Evolutionary conservation across 768 basidiomycete genomes (phyloP).

Genomic region (Candolleomyces eurysporus): DNA sequence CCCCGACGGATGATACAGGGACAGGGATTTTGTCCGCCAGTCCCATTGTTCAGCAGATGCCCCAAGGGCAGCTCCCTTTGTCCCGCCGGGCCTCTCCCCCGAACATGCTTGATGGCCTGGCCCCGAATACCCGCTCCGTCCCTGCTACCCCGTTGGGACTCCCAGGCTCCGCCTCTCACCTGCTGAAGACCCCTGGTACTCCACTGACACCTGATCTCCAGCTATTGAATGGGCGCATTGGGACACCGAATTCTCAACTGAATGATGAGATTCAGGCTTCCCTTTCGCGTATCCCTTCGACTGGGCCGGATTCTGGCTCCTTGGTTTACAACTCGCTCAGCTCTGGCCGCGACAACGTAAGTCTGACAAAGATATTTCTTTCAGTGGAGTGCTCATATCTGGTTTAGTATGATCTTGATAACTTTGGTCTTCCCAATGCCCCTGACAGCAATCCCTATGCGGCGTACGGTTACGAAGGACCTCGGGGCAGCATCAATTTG

Average conservation of each 20-base stretch:
- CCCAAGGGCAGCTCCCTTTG: conserved; percentile 52
- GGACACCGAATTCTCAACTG: conserved; percentile 45
- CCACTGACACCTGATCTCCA: conserved; percentile 64
- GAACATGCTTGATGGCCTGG: conserved; percentile 57
- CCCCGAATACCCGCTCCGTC: conserved; percentile 70
- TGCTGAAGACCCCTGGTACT: conserved; percentile 67
- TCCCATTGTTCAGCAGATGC: conserved; percentile 61
- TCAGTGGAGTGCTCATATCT: conserved; percentile 20
- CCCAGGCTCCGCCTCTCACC: conserved; percentile 43
- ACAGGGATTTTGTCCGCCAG: conserved; percentile 52
- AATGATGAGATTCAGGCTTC: conserved; percentile 59
- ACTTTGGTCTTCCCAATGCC: conserved; percentile 48
- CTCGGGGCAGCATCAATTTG: neutral
- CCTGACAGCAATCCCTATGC: conserved; percentile 39
- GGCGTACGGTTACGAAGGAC: conserved; percentile 10
- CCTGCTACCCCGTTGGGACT: conserved; percentile 76
- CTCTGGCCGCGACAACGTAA: conserved; percentile 57
- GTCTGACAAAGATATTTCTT: conserved; percentile 11
- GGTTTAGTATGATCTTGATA: conserved; percentile 56
- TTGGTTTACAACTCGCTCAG: conserved; percentile 56
- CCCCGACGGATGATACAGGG: conserved; percentile 50
- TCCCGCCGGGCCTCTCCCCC: conserved; percentile 79
- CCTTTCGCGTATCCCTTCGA: conserved; percentile 61
- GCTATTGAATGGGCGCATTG: conserved; percentile 59
- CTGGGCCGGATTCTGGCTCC: conserved; percentile 55